Conservation (phyloP, 257 asterid species). For the Forsythia viridissima region DNA sequence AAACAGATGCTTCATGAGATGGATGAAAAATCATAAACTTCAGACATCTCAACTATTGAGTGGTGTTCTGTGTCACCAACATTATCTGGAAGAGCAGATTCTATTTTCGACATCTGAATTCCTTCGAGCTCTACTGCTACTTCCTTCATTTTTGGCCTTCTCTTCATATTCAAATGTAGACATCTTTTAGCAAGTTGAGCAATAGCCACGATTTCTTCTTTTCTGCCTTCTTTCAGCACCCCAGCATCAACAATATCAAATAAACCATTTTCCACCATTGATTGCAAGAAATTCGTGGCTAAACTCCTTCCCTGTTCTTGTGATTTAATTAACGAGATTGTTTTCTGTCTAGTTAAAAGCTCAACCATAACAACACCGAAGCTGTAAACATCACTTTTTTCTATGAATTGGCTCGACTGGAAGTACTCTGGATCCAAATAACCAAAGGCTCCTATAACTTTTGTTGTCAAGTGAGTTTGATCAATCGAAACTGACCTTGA, state of each 20-base stretch:
- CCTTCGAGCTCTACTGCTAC: constrained; percentile 2
- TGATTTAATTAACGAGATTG: constrained; percentile 25
- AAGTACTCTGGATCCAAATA: too few relatives aligned
- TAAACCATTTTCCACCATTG: constrained; percentile 8
- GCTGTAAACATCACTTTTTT: constrained; percentile 44
- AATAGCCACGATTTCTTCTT: neutral
- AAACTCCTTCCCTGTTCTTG: neutral
- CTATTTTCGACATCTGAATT: neutral
- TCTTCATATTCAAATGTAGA: neutral
- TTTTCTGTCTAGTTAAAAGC: constrained; percentile 36
- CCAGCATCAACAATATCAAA: neutral
- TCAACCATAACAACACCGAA: constrained; percentile 41
- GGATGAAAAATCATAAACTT: neutral
- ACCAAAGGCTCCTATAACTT: too few relatives aligned
- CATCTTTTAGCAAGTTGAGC: too few relatives aligned
- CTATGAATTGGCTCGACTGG: neutral
- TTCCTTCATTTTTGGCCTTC: constrained; percentile 12
- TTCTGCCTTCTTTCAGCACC: neutral
- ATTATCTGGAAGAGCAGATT: neutral
- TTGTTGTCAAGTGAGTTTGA: too few relatives aligned
- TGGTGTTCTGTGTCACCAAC: neutral
- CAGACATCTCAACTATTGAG: neutral
- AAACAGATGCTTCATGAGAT: constrained; percentile 2
- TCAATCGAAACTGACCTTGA: too few relatives aligned
- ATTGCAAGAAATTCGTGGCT: neutral